Evolutionary conservation across 768 basidiomycete species (phyloP), one percentile per base, ranked within the genome.

Genomic region (Termitomyces sp.): DNA sequence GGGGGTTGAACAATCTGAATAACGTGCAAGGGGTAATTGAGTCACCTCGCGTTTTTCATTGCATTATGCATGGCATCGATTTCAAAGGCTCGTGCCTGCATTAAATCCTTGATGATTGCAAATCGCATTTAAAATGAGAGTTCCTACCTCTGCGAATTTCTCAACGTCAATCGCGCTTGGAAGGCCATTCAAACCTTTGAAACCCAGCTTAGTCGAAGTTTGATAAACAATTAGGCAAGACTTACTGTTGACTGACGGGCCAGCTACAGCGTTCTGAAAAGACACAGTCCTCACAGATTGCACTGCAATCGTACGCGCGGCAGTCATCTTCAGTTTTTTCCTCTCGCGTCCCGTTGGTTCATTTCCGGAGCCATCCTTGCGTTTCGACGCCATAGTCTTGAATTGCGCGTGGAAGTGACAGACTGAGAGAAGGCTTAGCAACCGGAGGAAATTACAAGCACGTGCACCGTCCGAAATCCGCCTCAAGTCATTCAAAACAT

Each of bases 41-140:
- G 70, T 57, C 60, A 85, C 93, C 85, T 80, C 37, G 92, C 87
- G 34, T 76, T 77, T 69, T 88, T 84, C 77, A 98, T 96, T 0
- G 93, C 85, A 12, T 75, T 80, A 58, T 95, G 85, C 87, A 99
- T 94, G 0, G 94, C 88, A 45, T 82, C 75, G 56, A 98, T 93
- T 71, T 99, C 96, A 65, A 92, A 92, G 7, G 85, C 80, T 56
- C 94, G 80, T 15, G 91, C 83, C 92, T 97, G 55, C n/a, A 38
- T 19, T 28, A 15, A 24, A 32, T 54, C 2, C 32, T n/a, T 58
- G 22, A 49, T 53, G 58, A 60, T 55, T 5, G 21, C 40, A 9
- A 17, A 28, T 45, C 22, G 24, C 24, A 35, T 32, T 24, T n/a
- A n/a, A 47, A 15, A 2, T 53, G 41, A 2, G 11, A 30, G 4